Base-by-base conservation (phyloP, 331 rosid genomes). In the Telfairia occidentalis region DNA sequence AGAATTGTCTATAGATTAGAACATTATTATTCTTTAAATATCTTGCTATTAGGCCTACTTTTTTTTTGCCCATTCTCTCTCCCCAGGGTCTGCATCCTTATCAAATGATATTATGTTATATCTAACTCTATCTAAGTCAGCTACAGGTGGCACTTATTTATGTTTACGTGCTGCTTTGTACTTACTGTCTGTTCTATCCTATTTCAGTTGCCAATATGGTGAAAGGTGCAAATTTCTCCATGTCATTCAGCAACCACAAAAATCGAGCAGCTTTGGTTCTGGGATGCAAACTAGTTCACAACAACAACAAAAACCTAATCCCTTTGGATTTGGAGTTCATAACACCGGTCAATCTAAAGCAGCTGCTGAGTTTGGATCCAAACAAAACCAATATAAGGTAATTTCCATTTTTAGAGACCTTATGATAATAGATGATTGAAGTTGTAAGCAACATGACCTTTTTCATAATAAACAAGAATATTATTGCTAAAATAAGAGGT, bases 251-350 rank as follows among this genome's bases (percentile, higher is more conserved):
- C 90, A 82, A 73, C 84, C 85, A 77, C 89, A 79, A 21, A 88
- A 74, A 74, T 12, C 90, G 19, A 84, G 84, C 73, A 61, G 74
- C 71, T 85, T 85, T 80, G 93, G 93, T 52, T 82, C 73, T 61
- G 92, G 90, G 71, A 61, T 86, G 5, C 81, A 78, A 34, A 69
- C 83, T 21, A 81, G 66, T 74, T 83, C 84, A 34, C 70, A 71
- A 19, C 90, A 80, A 40, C 90, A 83, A 28, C 82, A 82, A 46
- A 92, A 82, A 83, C 42, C 81, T 63, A 93, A 89, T 78, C 95
- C 97, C 76, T 93, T 83, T 83, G 97, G 96, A 46, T 94, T 94
- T 77, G 97, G 98, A 29, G 64, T 70, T 74, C 96, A 87, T 23
- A 85, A 74, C 82, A 81, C 61, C 58, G 71, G 86, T 54, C 89